phyloP scores from a whole-genome alignment of 1,139 yeast species.

The Groenewaldozyma auringiensis region DNA sequence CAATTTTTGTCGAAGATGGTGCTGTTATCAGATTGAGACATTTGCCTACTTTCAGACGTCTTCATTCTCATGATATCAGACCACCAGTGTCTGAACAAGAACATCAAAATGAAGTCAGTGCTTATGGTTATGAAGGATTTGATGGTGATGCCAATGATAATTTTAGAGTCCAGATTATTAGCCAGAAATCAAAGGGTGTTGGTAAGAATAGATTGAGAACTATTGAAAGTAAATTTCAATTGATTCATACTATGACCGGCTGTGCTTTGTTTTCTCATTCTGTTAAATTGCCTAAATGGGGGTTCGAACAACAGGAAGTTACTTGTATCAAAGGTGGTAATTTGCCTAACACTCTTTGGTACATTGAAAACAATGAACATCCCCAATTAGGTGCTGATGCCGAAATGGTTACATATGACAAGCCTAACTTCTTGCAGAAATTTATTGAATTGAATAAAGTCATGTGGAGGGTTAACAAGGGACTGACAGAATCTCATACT shows the following conservation, averaged over 20 bases:
- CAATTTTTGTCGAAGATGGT: constrained; percentile 61
- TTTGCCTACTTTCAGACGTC: constrained; percentile 59
- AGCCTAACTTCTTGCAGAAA: constrained; percentile 59
- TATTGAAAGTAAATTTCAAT: constrained; percentile 73
- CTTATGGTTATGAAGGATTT: constrained; percentile 88
- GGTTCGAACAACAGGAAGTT: constrained; percentile 94
- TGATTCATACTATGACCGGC: constrained; percentile 85
- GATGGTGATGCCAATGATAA: constrained; percentile 95
- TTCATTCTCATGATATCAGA: constrained; percentile 93
- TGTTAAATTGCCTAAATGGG: constrained; percentile 90
- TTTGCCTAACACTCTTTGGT: constrained; percentile 72
- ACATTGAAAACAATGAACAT: constrained; percentile 63
- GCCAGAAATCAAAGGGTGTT: constrained; percentile 47
- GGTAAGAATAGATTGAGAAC: constrained; percentile 66
- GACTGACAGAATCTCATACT: constrained; percentile 73
- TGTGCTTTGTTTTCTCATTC: constrained; percentile 82
- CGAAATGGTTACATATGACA: constrained; percentile 54
- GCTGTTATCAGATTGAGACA: constrained; percentile 75
- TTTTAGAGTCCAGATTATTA: constrained; percentile 80
- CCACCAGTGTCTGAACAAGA: constrained; percentile 90
- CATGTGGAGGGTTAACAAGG: constrained; percentile 90
- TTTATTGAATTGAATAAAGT: constrained; percentile 68
- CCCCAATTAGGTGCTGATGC: constrained; percentile 36
- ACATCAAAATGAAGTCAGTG: constrained; percentile 92
- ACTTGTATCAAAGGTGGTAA: constrained; percentile 82